Conservation (phyloP, 2,329 filamentous ascomycete species). For the Pseudocercospora ulei region DNA sequence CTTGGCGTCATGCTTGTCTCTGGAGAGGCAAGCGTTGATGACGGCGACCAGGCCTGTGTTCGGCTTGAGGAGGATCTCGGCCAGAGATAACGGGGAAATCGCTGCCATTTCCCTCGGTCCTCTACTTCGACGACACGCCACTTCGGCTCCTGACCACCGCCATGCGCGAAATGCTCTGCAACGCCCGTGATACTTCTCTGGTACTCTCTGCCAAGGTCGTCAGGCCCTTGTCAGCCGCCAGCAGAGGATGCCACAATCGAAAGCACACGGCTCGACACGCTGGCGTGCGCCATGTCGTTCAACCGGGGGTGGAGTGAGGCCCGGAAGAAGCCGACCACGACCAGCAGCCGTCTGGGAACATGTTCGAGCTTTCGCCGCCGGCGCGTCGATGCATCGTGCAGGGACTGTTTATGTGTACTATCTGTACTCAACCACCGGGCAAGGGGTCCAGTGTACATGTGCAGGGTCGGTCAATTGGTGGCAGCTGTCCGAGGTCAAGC, state of each 20-base stretch:
- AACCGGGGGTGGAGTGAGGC: neutral
- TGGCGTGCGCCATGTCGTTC: slow-evolving; percentile 16
- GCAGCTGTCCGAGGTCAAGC: no score
- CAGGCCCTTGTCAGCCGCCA: slow-evolving; percentile 37
- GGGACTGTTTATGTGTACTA: no score
- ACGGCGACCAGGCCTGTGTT: slow-evolving; percentile 43
- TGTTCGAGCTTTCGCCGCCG: no score
- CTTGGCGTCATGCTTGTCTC: slow-evolving; percentile 29
- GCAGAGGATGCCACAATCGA: slow-evolving; percentile 41
- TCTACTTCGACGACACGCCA: no score
- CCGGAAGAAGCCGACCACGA: neutral
- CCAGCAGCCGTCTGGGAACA: slow-evolving; percentile 7
- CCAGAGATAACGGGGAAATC: slow-evolving; percentile 41
- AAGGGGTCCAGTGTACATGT: no score
- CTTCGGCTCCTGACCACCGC: slow-evolving; percentile 43
- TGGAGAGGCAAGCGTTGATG: slow-evolving; percentile 39
- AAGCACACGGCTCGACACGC: slow-evolving; percentile 29
- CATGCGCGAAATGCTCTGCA: slow-evolving; percentile 37
- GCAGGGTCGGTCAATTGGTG: no score
- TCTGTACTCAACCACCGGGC: no score
- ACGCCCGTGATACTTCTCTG: slow-evolving; percentile 34
- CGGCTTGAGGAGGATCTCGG: slow-evolving; percentile 40
- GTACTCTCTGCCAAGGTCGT: slow-evolving; percentile 40
- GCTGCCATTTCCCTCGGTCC: no score
- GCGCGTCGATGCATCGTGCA: no score